Conservation (phyloP, 1,284 basidiomycete species). For the Sporisorium scitamineum region DNA sequence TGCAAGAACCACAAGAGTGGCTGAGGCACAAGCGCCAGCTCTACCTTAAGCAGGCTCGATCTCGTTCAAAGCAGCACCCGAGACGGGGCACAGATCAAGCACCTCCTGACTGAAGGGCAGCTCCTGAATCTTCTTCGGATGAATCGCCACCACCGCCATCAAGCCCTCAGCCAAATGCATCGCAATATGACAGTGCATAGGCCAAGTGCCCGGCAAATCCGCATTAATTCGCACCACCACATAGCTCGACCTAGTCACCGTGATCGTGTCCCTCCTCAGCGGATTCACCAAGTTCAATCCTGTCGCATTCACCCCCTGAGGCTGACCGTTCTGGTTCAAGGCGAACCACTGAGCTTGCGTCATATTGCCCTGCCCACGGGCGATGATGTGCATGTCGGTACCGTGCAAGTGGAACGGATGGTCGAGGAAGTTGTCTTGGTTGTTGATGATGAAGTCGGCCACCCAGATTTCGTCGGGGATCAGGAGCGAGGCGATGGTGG, state of each 20-base stretch:
- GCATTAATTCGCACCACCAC: conserved; percentile 59
- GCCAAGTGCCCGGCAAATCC: conserved; percentile 55
- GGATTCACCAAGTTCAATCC: conserved; percentile 66
- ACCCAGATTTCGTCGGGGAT: conserved; percentile 45
- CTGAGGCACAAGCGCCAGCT: background rate
- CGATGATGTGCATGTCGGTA: conserved; percentile 63
- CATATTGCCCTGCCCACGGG: conserved; percentile 64
- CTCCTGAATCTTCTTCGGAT: conserved; percentile 52
- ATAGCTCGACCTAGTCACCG: conserved; percentile 54
- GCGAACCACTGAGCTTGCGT: conserved; percentile 31
- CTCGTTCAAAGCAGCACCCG: conserved; percentile 14
- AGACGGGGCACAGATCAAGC: conserved; percentile 42
- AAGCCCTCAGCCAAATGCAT: conserved; percentile 57
- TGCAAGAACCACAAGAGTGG: background rate
- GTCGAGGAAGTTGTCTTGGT: conserved; percentile 62
- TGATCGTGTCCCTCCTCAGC: conserved; percentile 69
- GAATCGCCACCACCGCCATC: conserved; percentile 59
- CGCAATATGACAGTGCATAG: conserved; percentile 59
- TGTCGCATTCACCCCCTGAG: conserved; percentile 6
- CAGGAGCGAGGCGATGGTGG: conserved; percentile 34
- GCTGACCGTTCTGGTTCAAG: conserved; percentile 19
- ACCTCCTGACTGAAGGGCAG: conserved; percentile 43
- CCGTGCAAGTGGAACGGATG: conserved; percentile 67
- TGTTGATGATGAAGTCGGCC: conserved; percentile 68
- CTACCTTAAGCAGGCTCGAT: conserved; percentile 27